A percentile compares a stretch with the other conserved stretches of the same genome.
Evolutionary conservation across 768 basidiomycete genomes (phyloP).

Genomic region (Candolleomyces efflorescens): DNA sequence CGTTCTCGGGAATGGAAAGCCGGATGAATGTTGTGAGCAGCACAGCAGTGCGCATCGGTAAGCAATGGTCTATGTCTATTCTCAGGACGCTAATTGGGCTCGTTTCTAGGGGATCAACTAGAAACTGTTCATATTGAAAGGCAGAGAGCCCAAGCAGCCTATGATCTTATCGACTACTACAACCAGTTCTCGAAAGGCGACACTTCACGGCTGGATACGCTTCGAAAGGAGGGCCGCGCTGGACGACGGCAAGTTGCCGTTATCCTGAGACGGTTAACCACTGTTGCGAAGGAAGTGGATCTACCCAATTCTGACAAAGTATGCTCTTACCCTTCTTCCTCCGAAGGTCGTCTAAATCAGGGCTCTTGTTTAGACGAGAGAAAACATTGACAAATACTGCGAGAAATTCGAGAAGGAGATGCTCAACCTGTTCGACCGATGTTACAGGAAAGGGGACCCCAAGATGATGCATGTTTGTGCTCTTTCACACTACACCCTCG

Average conservation of each 20-base stretch:
- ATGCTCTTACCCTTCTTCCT: slow-evolving; percentile 8
- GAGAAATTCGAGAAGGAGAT: slow-evolving; percentile 99
- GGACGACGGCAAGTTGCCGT: slow-evolving; percentile 88
- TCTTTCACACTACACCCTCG: not conserved
- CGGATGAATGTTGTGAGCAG: slow-evolving; percentile 91
- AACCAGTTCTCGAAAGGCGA: slow-evolving; percentile 87
- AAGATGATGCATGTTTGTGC: slow-evolving; percentile 94
- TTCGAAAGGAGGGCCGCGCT: slow-evolving; percentile 84
- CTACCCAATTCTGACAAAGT: slow-evolving; percentile 80
- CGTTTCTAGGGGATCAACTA: slow-evolving; percentile 78
- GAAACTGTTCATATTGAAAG: slow-evolving; percentile 92
- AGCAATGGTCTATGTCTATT: slow-evolving; percentile 3
- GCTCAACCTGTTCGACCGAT: slow-evolving; percentile 91
- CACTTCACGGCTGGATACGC: slow-evolving; percentile 64
- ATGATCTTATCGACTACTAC: slow-evolving; percentile 91
- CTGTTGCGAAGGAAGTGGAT: slow-evolving; percentile 92
- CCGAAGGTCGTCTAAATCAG: not conserved
- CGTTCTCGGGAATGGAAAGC: slow-evolving; percentile 86
- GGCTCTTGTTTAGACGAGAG: slow-evolving; percentile 60
- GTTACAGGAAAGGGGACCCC: slow-evolving; percentile 95
- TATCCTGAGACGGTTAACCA: slow-evolving; percentile 76
- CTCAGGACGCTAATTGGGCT: not conserved
- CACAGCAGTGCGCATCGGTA: slow-evolving; percentile 91
- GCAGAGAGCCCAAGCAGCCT: slow-evolving; percentile 89
- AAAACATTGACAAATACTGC: slow-evolving; percentile 94